A percentile compares a stretch with the other conserved stretches of the same genome.
phyloP scores from a whole-genome alignment of 2,329 filamentous ascomycete species.

The Exophiala sideris region DNA sequence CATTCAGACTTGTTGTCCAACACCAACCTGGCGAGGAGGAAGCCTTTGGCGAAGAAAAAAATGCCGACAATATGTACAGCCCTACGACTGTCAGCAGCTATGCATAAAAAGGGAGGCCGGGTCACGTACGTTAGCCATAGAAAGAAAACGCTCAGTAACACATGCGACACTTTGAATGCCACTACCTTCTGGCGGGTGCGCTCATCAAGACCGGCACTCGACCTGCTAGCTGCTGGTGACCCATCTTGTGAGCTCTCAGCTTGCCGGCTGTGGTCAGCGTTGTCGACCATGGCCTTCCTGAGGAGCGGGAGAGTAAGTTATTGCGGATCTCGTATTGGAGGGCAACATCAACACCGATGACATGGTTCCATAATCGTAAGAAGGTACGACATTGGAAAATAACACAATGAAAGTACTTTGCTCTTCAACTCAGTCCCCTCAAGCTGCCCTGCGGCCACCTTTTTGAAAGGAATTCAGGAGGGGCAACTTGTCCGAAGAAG shows the following conservation, averaged over 20 bases:
- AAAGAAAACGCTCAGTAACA: slow-evolving; percentile 25
- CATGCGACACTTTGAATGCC: slow-evolving; percentile 28
- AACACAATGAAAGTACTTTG: no score
- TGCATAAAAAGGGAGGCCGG: neutral
- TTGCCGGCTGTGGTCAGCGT: slow-evolving; percentile 8
- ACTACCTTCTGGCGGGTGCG: slow-evolving; percentile 16
- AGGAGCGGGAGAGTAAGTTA: neutral
- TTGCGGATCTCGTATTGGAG: slow-evolving; percentile 1
- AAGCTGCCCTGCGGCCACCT: no score
- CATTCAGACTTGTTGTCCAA: slow-evolving; percentile 74
- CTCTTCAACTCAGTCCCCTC: no score
- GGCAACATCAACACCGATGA: neutral
- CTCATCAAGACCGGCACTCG: slow-evolving; percentile 7
- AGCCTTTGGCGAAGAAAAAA: slow-evolving; percentile 90
- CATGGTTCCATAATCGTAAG: no score
- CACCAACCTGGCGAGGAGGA: slow-evolving; percentile 81
- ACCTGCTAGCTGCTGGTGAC: neutral
- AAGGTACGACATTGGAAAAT: no score
- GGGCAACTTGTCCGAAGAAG: neutral
- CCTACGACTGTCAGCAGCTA: slow-evolving; percentile 37
- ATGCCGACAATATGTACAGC: slow-evolving; percentile 75
- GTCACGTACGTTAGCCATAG: slow-evolving; percentile 28
- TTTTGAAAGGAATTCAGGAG: neutral
- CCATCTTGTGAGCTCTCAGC: slow-evolving; percentile 7
- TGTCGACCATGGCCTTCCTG: slow-evolving; percentile 17